Evolutionary conservation across 306 rosid genomes (phyloP).

Genomic region (Corylus avellana): DNA sequence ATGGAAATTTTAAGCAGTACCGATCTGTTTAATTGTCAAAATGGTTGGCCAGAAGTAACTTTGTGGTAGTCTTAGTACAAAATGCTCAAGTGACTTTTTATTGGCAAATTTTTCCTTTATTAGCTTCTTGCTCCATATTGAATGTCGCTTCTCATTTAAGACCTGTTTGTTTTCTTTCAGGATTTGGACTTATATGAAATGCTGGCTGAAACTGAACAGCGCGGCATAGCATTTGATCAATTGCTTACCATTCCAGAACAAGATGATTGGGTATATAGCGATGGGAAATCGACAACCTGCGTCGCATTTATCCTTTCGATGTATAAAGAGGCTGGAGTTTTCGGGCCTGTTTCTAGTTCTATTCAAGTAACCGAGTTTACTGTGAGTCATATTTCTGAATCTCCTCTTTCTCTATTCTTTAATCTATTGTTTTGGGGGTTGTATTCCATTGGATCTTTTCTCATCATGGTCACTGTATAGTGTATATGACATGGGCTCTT

Average conservation of each 20-base stretch:
- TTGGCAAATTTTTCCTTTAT: constrained; percentile 6
- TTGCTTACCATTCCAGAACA: constrained; percentile 89
- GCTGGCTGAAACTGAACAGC: constrained; percentile 78
- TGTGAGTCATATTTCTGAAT: constrained; percentile 42
- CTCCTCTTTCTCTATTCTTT: not conserved
- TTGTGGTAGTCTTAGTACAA: not conserved
- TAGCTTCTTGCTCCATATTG: constrained; percentile 4
- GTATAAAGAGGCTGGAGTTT: constrained; percentile 93
- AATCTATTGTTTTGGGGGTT: not conserved
- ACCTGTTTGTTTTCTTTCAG: constrained; percentile 37
- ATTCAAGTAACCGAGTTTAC: constrained; percentile 97
- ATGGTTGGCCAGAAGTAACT: not conserved
- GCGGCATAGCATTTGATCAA: constrained; percentile 73
- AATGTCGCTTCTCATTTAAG: constrained; percentile 6
- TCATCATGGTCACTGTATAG: not conserved
- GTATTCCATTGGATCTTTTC: not conserved
- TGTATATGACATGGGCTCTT: constrained; percentile 14
- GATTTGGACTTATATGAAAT: constrained; percentile 78
- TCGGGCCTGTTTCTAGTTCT: constrained; percentile 68
- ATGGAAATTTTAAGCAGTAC: not conserved
- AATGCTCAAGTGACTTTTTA: not conserved
- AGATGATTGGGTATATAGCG: constrained; percentile 97
- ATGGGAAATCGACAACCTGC: constrained; percentile 94
- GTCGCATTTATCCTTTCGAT: constrained; percentile 89
- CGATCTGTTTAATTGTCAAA: not conserved